Percentiles rank a stretch among this genome's conserved stretches.
Evolutionary conservation across 805 yeast species (phyloP).

Genomic region (Ogataea methanolica): DNA sequence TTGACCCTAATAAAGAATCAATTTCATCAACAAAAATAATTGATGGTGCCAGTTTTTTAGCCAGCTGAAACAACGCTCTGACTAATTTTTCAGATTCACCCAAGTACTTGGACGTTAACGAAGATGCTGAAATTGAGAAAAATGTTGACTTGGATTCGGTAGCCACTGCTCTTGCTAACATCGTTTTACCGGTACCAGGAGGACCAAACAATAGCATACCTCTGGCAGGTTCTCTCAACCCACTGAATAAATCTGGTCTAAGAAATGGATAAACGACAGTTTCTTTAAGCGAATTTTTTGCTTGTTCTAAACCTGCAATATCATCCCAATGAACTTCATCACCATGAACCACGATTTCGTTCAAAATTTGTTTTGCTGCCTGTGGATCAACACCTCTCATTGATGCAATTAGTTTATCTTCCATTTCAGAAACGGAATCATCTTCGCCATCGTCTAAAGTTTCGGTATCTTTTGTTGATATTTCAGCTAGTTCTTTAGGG

Average conservation of each 20-base stretch:
- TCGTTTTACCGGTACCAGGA: slow-evolving; percentile 98
- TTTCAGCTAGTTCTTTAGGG: slow-evolving; percentile 16
- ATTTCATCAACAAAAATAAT: slow-evolving; percentile 95
- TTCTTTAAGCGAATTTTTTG: slow-evolving; percentile 85
- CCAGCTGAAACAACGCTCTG: slow-evolving; percentile 79
- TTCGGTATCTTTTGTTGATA: slow-evolving; percentile 26
- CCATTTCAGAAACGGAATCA: slow-evolving; percentile 20
- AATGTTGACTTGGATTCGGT: slow-evolving; percentile 92
- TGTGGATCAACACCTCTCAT: slow-evolving; percentile 68
- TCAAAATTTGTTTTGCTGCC: slow-evolving; percentile 79
- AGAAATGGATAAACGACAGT: slow-evolving; percentile 94
- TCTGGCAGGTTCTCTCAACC: slow-evolving; percentile 87
- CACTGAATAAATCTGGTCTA: slow-evolving; percentile 88
- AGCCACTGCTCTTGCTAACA: slow-evolving; percentile 96
- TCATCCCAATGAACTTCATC: slow-evolving; percentile 95
- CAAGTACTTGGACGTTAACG: slow-evolving; percentile 78
- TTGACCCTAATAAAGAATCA: slow-evolving; percentile 79
- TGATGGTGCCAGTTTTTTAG: slow-evolving; percentile 83
- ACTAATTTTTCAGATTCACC: slow-evolving; percentile 96
- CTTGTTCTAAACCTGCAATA: slow-evolving; percentile 86
- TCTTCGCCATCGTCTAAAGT: slow-evolving; percentile 21
- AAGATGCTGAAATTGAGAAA: slow-evolving; percentile 86
- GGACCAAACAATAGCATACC: slow-evolving; percentile 98
- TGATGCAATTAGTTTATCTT: slow-evolving; percentile 37
- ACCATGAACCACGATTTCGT: slow-evolving; percentile 84